Conservation (phyloP, 495 filamentous ascomycete genomes). For the Chaetomium fimeti region DNA sequence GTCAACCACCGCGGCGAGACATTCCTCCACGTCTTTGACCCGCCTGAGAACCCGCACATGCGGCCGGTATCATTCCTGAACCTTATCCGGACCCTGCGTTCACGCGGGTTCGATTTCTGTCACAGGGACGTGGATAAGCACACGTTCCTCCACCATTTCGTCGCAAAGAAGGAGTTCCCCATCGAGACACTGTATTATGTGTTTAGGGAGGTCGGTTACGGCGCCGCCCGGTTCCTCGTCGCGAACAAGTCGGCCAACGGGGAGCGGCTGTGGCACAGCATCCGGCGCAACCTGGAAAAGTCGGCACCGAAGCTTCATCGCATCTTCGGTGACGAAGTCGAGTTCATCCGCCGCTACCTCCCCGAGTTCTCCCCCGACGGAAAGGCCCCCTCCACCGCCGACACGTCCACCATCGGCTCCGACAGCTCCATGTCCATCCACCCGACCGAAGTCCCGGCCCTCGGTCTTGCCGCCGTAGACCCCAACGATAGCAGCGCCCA, state of each 20-base stretch:
- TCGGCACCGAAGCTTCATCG: conserved; percentile 35
- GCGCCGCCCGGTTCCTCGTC: conserved; percentile 36
- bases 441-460: conserved; percentile 8
- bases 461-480: neutral
- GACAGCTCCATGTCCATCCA: conserved; percentile 24
- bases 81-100: conserved; percentile 32
- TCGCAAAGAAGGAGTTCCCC: conserved; percentile 33
- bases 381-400: conserved; percentile 30
- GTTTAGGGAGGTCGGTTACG: conserved; percentile 36
- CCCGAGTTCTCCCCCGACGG: conserved; percentile 35
- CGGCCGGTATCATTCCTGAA: conserved; percentile 36
- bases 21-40: conserved; percentile 37
- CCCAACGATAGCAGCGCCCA: conserved; percentile 30
- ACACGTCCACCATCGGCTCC: conserved; percentile 30
- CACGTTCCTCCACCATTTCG: conserved; percentile 35
- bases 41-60: conserved; percentile 30
- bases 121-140: conserved; percentile 35
- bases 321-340: conserved; percentile 37
- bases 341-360: conserved; percentile 38
- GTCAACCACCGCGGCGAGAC: conserved; percentile 39
- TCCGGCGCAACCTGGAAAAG: conserved; percentile 33
- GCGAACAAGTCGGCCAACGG: conserved; percentile 32
- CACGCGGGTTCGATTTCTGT: conserved; percentile 38
- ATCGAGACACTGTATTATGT: conserved; percentile 34
- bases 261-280: conserved; percentile 36